A percentile compares a stretch with the other conserved stretches of the same genome.
Conservation (phyloP, 1,284 basidiomycete genomes). For the Leccinum fallax region DNA sequence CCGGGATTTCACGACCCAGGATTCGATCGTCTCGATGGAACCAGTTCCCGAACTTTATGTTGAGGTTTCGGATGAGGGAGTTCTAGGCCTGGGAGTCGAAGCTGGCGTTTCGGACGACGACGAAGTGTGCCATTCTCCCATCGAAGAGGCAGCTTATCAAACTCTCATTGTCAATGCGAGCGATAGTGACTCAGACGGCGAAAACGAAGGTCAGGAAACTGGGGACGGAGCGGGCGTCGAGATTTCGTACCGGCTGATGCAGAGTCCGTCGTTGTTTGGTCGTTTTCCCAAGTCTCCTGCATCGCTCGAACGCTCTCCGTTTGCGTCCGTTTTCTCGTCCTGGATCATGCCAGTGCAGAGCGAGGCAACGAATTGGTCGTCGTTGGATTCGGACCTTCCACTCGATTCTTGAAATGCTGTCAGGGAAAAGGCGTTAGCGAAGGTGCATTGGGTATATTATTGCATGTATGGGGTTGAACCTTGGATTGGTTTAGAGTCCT, state of each 20-base stretch:
- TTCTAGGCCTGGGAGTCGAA: not conserved
- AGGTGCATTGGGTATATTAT: not conserved
- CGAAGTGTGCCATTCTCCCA: not conserved
- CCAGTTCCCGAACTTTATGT: not conserved
- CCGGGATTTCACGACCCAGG: not conserved
- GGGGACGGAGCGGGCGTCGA: not conserved
- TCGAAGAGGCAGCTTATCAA: slow-evolving; percentile 2
- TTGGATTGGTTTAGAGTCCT: no score
- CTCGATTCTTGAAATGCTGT: slow-evolving; percentile 6
- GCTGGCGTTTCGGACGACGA: not conserved
- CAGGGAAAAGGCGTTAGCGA: not conserved
- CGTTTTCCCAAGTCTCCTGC: slow-evolving; percentile 15
- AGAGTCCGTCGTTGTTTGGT: slow-evolving; percentile 9
- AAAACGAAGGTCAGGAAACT: not conserved
- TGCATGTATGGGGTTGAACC: not conserved
- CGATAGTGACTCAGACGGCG: not conserved
- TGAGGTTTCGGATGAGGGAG: not conserved
- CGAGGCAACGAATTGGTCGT: slow-evolving; percentile 5
- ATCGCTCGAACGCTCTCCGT: not conserved
- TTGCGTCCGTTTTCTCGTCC: slow-evolving; percentile 19
- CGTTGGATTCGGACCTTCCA: slow-evolving; percentile 19
- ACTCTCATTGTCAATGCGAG: slow-evolving; percentile 5
- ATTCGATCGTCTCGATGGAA: not conserved
- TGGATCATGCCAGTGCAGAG: slow-evolving; percentile 16
- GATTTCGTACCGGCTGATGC: not conserved